Base-by-base conservation (phyloP, 2,329 filamentous ascomycete species). In the Hymenoscyphus infarciens region DNA sequence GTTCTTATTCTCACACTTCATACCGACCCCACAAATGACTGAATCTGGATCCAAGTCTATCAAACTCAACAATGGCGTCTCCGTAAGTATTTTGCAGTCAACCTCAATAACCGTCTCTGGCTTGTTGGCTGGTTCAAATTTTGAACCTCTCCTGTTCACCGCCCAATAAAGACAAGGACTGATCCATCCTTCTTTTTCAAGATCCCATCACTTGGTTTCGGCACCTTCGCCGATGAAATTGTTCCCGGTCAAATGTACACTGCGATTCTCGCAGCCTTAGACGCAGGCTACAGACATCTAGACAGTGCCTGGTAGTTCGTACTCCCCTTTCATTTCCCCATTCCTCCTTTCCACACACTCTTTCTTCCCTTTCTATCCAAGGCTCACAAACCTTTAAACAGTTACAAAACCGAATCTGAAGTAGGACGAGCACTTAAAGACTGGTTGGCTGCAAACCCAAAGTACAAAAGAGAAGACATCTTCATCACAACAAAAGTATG, bases 331-430 rank as follows among this genome's bases (percentile, higher is more conserved):
- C 39, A 25, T 39, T 29, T 5, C 57, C 29, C 56, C 42, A 5
- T 16, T 25, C 19, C 38, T 27, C 3, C 15, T 35, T 53, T 6
- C 42, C 33, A 19, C 33, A 35, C 10, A 35, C 13, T 7, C 53
- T 38, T 13, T 8, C 16, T 5, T 83, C 81, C 11, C 22, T 29
- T 52, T 7, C 1, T 7, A n/a, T 35, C 33, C 35, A 42, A 8
- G 19, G 55, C 31, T 35, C 5, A 63, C 19, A 25, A 22, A 22
- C 10, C 19, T 52, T 27, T 6, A 38, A 45, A 29, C 6, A 69
- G 69, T 78, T 92, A 92, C 77, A 85, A 81, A 70, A 92, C 96
- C 75, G 92, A 96, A 77, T 83, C 88, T 54, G 90, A 94, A 75
- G 91, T 96, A 22, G 92, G 92, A 65, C 78, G 87, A 72, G 91